Evolutionary conservation across 352 stramenopile genomes (phyloP), one percentile per base, ranked within the genome.

Genomic region (Globisporangium lucens): DNA sequence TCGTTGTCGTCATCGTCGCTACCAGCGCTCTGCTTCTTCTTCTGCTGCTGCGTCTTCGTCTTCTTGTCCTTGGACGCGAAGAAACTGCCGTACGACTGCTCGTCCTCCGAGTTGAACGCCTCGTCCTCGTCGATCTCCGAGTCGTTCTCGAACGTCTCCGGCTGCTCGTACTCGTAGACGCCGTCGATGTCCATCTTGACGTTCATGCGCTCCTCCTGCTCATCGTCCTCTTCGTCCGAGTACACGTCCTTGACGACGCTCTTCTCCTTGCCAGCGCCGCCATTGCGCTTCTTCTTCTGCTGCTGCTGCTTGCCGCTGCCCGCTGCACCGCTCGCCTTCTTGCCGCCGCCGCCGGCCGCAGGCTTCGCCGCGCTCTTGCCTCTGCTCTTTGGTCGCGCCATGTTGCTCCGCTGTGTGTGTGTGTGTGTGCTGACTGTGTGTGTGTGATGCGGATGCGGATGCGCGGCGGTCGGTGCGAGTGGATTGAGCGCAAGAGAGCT

Each of bases 71-170:
- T 77, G 20, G 56, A 62, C 38, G 71, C 60, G 67, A 97, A 98
- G 73, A 98, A 97, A 43, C 76, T 75, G 41, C 92, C 91, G 69
- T 94, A 98, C 22, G 80, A 77, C 22, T 84, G 70, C 69, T 98
- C 95, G 74, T 98, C 93, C 6, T 98, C 93, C 53, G 90, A 97
- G 69, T 98, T 93, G 75, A 98, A 98, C 29, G 95, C 93, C 64
- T 94, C 89, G 66, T 98, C 92, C 71, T 98, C 92, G 68, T 94
- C 85, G 72, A 98, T 96, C 75, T 98, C 91, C 74, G 95, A 96
- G 75, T 98, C 95, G 56, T 95, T 77, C 27, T 89, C 87, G 27
- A 94, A 87, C 43, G 80, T 83, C 49, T 78, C 90, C 15, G 85
- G 85, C 61, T 83, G 73, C 66, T 95, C 85, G 70, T 92, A 92